Conservation (phyloP, 176 grass and related monocot species). For the Oryza coarctata region DNA sequence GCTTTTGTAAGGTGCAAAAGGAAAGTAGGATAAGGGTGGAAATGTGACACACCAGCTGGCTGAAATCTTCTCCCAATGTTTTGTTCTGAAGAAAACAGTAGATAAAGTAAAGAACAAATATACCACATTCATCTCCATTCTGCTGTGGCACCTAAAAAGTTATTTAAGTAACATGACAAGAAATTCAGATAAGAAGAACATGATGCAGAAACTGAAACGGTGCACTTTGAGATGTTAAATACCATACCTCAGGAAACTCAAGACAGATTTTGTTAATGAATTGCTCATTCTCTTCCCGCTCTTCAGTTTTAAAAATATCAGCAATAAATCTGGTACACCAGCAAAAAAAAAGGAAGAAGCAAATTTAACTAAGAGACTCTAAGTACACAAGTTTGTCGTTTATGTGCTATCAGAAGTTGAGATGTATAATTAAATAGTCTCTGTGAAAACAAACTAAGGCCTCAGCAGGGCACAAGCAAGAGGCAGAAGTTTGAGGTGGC, state of each 20-base stretch:
- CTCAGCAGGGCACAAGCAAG: not conserved
- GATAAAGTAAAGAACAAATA: constrained; percentile 89
- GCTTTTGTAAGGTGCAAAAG: constrained; percentile 14
- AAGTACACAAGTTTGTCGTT: not conserved
- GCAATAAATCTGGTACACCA: constrained; percentile 55
- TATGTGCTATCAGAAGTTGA: not conserved
- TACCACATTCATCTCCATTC: constrained; percentile 83
- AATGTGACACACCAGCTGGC: constrained; percentile 45
- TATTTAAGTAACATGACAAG: not conserved
- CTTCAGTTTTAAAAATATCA: constrained; percentile 79
- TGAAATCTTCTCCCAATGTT: constrained; percentile 56
- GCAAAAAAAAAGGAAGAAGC: not conserved
- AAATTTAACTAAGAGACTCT: not conserved
- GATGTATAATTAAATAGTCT: not conserved
- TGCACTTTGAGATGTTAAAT: constrained; percentile 3
- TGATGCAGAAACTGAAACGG: constrained; percentile 16
- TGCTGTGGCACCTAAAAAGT: constrained; percentile 80
- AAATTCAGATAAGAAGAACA: constrained; percentile 2
- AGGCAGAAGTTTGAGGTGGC: not conserved
- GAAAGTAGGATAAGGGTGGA: constrained; percentile 17
- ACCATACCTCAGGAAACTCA: constrained; percentile 69
- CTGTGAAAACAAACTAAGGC: not conserved
- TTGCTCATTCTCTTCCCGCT: constrained; percentile 52
- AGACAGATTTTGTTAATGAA: constrained; percentile 70
- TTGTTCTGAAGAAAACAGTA: constrained; percentile 53